Evolutionary conservation across 352 stramenopile species (phyloP), one percentile per base, ranked within the genome.

Genomic region (Globisporangium spiculum): DNA sequence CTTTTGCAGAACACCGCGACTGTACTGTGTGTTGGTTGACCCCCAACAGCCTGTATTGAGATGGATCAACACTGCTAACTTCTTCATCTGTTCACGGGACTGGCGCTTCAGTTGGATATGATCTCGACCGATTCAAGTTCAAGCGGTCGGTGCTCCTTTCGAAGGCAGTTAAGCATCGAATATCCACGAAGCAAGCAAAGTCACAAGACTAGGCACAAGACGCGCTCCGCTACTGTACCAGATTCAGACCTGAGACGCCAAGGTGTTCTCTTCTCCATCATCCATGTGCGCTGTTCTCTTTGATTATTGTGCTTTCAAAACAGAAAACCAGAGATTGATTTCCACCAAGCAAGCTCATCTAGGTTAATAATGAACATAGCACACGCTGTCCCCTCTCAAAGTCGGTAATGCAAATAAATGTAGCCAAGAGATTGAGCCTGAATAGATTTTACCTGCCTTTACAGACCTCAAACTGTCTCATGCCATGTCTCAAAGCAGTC

Each of bases 391-490:
- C 56, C 32, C 56, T 62, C 20, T 50, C 34, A 48, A 62, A 62
- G n/a, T 38, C 32, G 56, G 50, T 62, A 22, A 20, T 6, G 16
- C 41, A n/a, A 61, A 61, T 22, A 34, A 34, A 61, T 61, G 56
- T 61, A 61, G 56, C 56, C 56, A 61, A 22, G 22, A 60, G 27
- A 60, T 41, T 16, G 7, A 22, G 20, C 38, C 30, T 7, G 20
- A 14, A 18, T 48, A 16, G 41, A 50, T n/a, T 46, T n/a, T 0
- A n/a, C 56, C 56, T 62, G 30, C 2, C 4, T 62, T 52, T 50
- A 62, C 4, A 20, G 56, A 20, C 56, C 7, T 22, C 5, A 10
- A 24, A 32, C 5, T 62, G 56, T 62, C 56, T 62, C 56, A 62
- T n/a, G 18, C 9, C 56, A 8, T 62, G 56, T 62, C 56, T 24